Evolutionary conservation across 2,329 filamentous ascomycete genomes (phyloP).

Genomic region (Endoconidiophora laricicola): DNA sequence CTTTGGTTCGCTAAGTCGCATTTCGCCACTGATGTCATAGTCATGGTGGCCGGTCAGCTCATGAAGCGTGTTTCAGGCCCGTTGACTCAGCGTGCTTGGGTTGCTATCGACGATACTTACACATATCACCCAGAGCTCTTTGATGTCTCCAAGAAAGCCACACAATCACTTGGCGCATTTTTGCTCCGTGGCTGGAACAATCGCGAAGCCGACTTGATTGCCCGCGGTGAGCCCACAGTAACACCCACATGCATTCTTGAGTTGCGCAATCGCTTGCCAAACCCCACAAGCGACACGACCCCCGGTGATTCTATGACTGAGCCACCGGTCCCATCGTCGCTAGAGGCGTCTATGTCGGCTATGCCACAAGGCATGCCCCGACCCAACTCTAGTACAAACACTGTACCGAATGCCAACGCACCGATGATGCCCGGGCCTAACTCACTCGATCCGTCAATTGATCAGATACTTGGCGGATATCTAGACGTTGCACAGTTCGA

Average conservation of each 20-base stretch:
- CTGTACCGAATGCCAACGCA: not conserved
- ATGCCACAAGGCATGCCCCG: constrained; percentile 9
- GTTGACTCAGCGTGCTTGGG: constrained; percentile 38
- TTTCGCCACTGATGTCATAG: constrained; percentile 39
- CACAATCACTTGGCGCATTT: constrained; percentile 4
- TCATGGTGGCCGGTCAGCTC: constrained; percentile 38
- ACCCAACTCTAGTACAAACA: not conserved
- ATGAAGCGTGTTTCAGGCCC: constrained; percentile 30
- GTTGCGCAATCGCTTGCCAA: constrained; percentile 27
- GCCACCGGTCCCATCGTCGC: constrained; percentile 9
- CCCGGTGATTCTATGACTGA: constrained; percentile 15
- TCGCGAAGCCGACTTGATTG: constrained; percentile 27
- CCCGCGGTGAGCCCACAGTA: constrained; percentile 23
- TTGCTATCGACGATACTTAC: constrained; percentile 29
- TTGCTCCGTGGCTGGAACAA: constrained; percentile 25
- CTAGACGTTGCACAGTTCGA: constrained; percentile 28
- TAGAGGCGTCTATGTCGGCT: constrained; percentile 9
- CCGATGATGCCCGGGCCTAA: not conserved
- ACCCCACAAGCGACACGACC: constrained; percentile 18
- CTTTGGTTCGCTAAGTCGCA: constrained; percentile 37
- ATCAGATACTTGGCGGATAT: constrained; percentile 28
- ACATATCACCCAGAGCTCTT: constrained; percentile 32
- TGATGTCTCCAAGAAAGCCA: constrained; percentile 30
- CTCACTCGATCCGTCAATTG: constrained; percentile 19
- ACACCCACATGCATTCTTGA: constrained; percentile 30